These are phyloP conservation scores for Puccinia coronata DNA, from an alignment of 1,284 basidiomycete species.

Conservation along the genomic window DNA sequence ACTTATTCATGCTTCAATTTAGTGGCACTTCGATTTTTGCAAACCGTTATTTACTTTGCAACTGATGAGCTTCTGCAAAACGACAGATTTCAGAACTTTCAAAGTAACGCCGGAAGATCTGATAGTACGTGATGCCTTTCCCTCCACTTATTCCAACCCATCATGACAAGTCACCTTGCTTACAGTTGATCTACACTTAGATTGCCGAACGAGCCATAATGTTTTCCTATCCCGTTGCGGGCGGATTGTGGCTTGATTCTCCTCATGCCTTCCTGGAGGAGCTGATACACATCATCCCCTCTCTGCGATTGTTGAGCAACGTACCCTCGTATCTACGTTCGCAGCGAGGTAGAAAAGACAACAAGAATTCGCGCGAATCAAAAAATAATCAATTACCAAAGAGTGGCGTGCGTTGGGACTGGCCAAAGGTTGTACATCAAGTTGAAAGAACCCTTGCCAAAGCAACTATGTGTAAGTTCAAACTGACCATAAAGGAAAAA, in stretches of 20 bases:
- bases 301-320: conserved; percentile 19
- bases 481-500: neutral
- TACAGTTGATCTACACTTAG: neutral
- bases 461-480: conserved; percentile 29
- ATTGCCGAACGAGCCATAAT: conserved; percentile 43
- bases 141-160: neutral
- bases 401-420: conserved; percentile 30
- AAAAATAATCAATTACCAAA: neutral
- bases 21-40: conserved; percentile 50
- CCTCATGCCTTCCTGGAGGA: conserved; percentile 45
- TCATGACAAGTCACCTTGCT: neutral
- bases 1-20: neutral
- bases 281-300: conserved; percentile 27
- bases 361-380: conserved; percentile 13
- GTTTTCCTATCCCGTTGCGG: conserved; percentile 45
- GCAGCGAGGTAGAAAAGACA: neutral
- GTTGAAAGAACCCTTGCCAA: conserved; percentile 37
- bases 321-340: conserved; percentile 9
- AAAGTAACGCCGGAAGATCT: conserved; percentile 39
- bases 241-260: conserved; percentile 43
- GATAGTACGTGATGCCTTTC: conserved; percentile 8
- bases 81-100: conserved; percentile 27
- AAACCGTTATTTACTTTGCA: conserved; percentile 48
- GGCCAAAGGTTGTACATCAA: conserved; percentile 39
- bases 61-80: conserved; percentile 40